These are phyloP conservation scores for Trametes sp. DNA, from an alignment of 1,284 basidiomycete species.

Conservation along the genomic window DNA sequence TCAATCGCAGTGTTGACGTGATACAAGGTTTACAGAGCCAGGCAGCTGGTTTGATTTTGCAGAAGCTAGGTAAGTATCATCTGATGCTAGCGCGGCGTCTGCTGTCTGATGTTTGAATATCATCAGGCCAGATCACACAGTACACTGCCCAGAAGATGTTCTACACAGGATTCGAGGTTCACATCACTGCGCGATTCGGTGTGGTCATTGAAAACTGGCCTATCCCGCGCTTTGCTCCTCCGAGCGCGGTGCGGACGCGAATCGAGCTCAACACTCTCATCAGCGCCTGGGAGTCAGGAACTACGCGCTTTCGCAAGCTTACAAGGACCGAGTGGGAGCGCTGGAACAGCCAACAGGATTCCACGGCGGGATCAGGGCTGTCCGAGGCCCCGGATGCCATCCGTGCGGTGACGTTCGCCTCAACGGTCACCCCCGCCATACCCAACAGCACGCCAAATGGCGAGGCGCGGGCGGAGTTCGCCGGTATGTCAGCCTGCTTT, in stretches of 20 bases:
- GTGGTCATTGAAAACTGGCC: constrained; percentile 38
- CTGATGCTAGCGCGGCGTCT: not conserved
- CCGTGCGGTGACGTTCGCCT: not conserved
- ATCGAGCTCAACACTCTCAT: constrained; percentile 30
- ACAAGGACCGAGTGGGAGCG: constrained; percentile 14
- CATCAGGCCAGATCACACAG: constrained; percentile 12
- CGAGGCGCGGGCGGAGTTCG: not conserved
- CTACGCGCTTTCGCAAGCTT: constrained; percentile 26
- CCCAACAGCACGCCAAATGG: not conserved
- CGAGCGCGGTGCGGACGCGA: constrained; percentile 28
- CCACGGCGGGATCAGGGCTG: not conserved
- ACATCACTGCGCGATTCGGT: constrained; percentile 31
- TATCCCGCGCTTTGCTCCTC: constrained; percentile 29
- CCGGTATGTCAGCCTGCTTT: not conserved
- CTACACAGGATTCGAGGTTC: constrained; percentile 33
- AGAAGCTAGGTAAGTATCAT: constrained; percentile 24
- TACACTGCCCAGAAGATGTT: constrained; percentile 23
- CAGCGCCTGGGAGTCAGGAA: constrained; percentile 21
- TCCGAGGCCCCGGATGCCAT: not conserved
- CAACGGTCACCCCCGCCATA: no score
- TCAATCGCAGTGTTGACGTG: constrained; percentile 1
- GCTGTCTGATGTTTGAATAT: not conserved
- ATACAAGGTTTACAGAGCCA: constrained; percentile 17
- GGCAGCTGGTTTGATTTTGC: constrained; percentile 13
- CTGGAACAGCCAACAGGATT: constrained; percentile 14